Evolutionary conservation across 2,329 filamentous ascomycete genomes (phyloP).

Genomic region (Coleophoma crateriformis): DNA sequence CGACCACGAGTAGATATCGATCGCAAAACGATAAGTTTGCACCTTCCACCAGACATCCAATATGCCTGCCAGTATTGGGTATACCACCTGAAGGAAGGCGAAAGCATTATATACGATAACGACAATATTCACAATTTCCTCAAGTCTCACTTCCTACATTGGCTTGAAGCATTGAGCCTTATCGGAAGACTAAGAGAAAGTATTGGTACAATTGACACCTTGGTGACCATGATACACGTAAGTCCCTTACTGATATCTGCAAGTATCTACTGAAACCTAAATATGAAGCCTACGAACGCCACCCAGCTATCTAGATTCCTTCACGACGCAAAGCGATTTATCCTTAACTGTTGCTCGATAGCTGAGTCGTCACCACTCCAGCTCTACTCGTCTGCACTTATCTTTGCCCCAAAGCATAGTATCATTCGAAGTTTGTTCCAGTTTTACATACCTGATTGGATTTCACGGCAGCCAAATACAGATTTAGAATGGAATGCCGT

Average conservation of each 20-base stretch:
- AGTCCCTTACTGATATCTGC: too few species aligned
- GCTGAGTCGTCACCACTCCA: conserved; percentile 24
- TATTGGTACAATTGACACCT: background rate
- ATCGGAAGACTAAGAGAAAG: background rate
- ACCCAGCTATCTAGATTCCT: too few species aligned
- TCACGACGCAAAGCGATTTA: too few species aligned
- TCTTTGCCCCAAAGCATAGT: conserved; percentile 25
- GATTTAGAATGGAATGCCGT: conserved; percentile 1
- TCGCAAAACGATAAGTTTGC: conserved; percentile 13
- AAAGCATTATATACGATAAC: conserved; percentile 20
- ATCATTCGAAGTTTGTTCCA: conserved; percentile 15
- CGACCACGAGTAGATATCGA: conserved; percentile 18
- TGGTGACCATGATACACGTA: background rate
- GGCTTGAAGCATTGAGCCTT: conserved; percentile 5
- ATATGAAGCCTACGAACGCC: too few species aligned
- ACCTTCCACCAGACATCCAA: conserved; percentile 23
- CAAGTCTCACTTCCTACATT: conserved; percentile 30
- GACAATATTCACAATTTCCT: conserved; percentile 29
- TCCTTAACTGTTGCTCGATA: background rate
- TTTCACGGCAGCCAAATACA: conserved; percentile 4
- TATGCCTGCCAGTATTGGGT: conserved; percentile 37
- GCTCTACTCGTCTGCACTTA: conserved; percentile 24
- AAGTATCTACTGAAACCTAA: too few species aligned
- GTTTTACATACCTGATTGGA: conserved; percentile 9
- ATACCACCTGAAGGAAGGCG: conserved; percentile 26